Evolutionary conservation across 768 basidiomycete species (phyloP), one percentile per base, ranked within the genome.

Genomic region (Rhizopogon vesiculosus): DNA sequence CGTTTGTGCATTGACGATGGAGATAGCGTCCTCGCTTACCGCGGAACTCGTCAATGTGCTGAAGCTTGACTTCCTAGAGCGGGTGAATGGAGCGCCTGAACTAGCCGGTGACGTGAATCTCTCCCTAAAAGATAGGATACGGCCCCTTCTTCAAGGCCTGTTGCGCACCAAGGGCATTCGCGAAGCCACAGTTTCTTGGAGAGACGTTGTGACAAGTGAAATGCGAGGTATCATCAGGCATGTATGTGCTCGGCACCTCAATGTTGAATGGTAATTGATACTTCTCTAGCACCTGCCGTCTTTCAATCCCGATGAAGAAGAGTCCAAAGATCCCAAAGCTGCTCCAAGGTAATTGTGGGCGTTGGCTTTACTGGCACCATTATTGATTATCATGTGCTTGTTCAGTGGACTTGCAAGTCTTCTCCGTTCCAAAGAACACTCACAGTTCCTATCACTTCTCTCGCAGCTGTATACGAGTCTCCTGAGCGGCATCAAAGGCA

Each of bases 81-180:
- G 85, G 18, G 76, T 83, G 41, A 62, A 65, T 55, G 45, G 57
- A n/a, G 63, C 31, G 19, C 55, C 60, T 15, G 59, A 53, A 52
- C 52, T 55, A 31, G 42, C 60, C 48, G 51, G 52, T 29, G 66
- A 72, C 51, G 61, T 64, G 25, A 69, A 81, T 55, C 66, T 79
- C 57, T 75, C 75, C 1, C 65, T 91, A 48, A 78, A 77, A 52
- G 87, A 91, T 59, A 76, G 84, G 31, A 62, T 93, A 40, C 78
- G 79, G 28, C 93, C 93, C 2, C 64, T 95, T 44, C 66, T 97
- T 28, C 78, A 85, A 33, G 91, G 91, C n/a, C 77, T 98, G 48
- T 70, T 85, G 22, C 77, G 89, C 57, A 89, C 90, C 1, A 81
- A 78, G 42, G 88, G 86, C 3, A 66, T 93, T 42, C 82, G 83